Conservation (phyloP, 257 asterid species). For the Penstemon barbatus region DNA sequence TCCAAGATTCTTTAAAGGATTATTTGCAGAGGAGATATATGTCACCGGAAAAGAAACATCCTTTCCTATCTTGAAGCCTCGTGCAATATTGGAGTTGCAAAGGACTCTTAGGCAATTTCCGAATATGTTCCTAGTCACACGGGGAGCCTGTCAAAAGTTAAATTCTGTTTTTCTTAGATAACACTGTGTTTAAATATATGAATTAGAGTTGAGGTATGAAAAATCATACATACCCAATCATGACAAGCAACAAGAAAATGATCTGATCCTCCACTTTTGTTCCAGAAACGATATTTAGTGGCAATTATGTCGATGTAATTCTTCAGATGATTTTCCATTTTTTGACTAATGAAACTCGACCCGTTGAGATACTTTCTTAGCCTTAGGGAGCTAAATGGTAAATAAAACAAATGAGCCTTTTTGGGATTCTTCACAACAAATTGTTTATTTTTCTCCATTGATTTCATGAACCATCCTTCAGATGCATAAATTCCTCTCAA, state of each 20-base stretch:
- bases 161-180: neutral
- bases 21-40: slow-evolving; percentile 43
- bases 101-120: slow-evolving; percentile 47
- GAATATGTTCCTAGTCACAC: slow-evolving; percentile 41
- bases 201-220: too few species aligned
- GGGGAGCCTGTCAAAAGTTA: slow-evolving; percentile 48
- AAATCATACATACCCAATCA: slow-evolving; percentile 54
- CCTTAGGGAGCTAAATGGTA: slow-evolving; percentile 55
- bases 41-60: slow-evolving; percentile 68
- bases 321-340: slow-evolving; percentile 37
- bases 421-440: slow-evolving; percentile 49
- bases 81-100: slow-evolving; percentile 53
- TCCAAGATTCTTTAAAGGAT: slow-evolving; percentile 49
- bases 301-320: slow-evolving; percentile 40
- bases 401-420: slow-evolving; percentile 5
- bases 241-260: slow-evolving; percentile 70
- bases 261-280: slow-evolving; percentile 56
- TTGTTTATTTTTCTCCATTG: slow-evolving; percentile 50
- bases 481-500: slow-evolving; percentile 61
- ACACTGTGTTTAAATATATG: neutral
- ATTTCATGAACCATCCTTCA: slow-evolving; percentile 78
- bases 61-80: slow-evolving; percentile 56
- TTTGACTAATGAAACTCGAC: slow-evolving; percentile 29
- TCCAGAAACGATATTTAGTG: slow-evolving; percentile 54
- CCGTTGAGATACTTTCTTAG: slow-evolving; percentile 36